Evolutionary conservation across 2,329 filamentous ascomycete species (phyloP).

Genomic region (Onygenales sp.): DNA sequence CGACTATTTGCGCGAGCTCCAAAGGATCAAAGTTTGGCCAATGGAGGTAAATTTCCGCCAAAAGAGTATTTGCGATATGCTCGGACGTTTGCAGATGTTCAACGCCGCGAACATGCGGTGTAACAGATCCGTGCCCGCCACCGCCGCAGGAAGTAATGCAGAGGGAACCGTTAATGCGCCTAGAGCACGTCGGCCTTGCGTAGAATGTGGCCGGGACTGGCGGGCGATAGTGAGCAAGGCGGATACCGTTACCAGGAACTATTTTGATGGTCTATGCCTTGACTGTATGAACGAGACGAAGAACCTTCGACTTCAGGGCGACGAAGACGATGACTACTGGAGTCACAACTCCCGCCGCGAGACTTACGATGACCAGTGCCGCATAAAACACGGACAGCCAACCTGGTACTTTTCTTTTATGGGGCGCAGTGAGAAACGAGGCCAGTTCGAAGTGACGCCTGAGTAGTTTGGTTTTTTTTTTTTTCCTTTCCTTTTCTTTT

Average conservation of each 20-base stretch:
- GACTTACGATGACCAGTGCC: not conserved
- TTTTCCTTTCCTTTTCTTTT: not conserved
- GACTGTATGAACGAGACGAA: not conserved
- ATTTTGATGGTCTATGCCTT: not conserved
- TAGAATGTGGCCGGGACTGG: not conserved
- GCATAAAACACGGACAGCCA: not conserved
- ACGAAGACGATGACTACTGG: not conserved
- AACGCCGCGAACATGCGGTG: not conserved
- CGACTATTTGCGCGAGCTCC: not conserved
- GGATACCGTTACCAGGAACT: not conserved
- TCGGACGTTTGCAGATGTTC: not conserved
- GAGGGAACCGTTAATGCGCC: too few relatives aligned
- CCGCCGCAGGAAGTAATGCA: too few relatives aligned
- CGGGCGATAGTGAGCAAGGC: not conserved
- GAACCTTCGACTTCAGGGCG: not conserved
- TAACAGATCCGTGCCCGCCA: too few relatives aligned
- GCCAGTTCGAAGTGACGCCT: not conserved
- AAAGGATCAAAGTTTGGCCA: not conserved
- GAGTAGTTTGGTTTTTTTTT: not conserved
- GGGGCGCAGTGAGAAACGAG: not conserved
- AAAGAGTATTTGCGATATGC: not conserved
- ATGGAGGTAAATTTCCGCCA: not conserved
- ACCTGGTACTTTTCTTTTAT: constrained; percentile 2
- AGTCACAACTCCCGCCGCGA: not conserved
- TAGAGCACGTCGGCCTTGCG: not conserved